Evolutionary conservation across 345 rosid genomes (phyloP).

Genomic region (Populus simonii): DNA sequence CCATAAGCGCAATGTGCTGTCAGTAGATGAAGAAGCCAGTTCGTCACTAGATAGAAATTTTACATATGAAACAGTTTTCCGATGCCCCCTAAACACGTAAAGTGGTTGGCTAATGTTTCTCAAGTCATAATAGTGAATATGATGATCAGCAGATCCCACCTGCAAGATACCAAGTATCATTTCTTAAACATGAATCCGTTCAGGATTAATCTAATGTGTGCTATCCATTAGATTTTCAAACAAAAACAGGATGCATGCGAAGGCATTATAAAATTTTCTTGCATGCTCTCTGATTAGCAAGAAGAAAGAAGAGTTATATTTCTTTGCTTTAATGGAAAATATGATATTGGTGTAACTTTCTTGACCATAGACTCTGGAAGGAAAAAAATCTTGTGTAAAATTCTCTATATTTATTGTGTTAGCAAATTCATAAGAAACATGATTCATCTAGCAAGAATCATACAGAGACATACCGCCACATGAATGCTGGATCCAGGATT

Average conservation of each 20-base stretch:
- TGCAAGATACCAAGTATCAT: constrained; percentile 25
- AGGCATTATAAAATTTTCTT: neutral
- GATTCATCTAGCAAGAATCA: neutral
- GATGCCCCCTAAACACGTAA: constrained; percentile 78
- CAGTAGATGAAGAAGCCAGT: constrained; percentile 94
- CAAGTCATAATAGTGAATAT: constrained; percentile 76
- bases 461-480: constrained; percentile 57
- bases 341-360: neutral
- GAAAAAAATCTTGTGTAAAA: neutral
- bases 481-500: constrained; percentile 90
- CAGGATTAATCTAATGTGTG: neutral
- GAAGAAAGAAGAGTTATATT: neutral
- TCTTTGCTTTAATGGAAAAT: neutral
- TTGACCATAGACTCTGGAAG: neutral
- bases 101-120: constrained; percentile 77
- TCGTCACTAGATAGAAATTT: constrained; percentile 76
- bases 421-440: neutral
- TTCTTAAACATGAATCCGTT: neutral
- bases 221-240: neutral
- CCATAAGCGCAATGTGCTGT: constrained; percentile 85
- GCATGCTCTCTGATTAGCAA: neutral
- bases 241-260: neutral
- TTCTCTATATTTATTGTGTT: neutral
- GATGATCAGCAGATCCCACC: constrained; percentile 95
- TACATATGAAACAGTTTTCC: constrained; percentile 84